A percentile compares a stretch with the other conserved stretches of the same genome.
Evolutionary conservation across 2,329 filamentous ascomycete genomes (phyloP).

Genomic region (Fusarium armeniacum): DNA sequence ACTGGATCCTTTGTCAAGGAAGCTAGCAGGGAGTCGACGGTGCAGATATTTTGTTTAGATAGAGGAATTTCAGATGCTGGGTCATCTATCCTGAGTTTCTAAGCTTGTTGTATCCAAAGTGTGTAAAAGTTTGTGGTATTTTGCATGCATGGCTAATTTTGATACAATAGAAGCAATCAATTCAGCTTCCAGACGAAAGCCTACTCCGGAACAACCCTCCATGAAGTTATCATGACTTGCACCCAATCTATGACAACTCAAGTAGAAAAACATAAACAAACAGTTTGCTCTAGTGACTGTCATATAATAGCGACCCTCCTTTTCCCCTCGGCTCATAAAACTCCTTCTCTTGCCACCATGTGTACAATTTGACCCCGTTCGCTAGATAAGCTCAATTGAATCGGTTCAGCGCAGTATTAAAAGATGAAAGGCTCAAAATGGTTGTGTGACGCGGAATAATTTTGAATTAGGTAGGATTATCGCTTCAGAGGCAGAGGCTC

Average conservation of each 20-base stretch:
- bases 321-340: conserved; percentile 6
- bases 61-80: conserved; percentile 40
- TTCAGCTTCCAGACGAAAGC: conserved; percentile 16
- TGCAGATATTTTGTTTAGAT: conserved; percentile 35
- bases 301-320: background rate
- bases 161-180: conserved; percentile 29
- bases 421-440: conserved; percentile 15
- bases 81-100: conserved; percentile 18
- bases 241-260: conserved; percentile 1
- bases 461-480: background rate
- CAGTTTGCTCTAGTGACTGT: background rate
- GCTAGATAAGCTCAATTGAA: conserved; percentile 8
- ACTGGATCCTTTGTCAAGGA: conserved; percentile 27
- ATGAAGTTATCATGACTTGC: conserved; percentile 8
- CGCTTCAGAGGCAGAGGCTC: background rate
- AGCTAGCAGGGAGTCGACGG: conserved; percentile 45
- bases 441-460: conserved; percentile 2
- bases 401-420: conserved; percentile 23
- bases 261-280: conserved; percentile 19
- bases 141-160: conserved; percentile 19
- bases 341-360: conserved; percentile 7
- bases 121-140: conserved; percentile 3
- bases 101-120: background rate
- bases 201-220: background rate
- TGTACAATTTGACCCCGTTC: conserved; percentile 18